A percentile compares a stretch with the other conserved stretches of the same genome.
Evolutionary conservation across 1,284 basidiomycete genomes (phyloP).

Genomic region (Anthracocystis panici-leucophaei): DNA sequence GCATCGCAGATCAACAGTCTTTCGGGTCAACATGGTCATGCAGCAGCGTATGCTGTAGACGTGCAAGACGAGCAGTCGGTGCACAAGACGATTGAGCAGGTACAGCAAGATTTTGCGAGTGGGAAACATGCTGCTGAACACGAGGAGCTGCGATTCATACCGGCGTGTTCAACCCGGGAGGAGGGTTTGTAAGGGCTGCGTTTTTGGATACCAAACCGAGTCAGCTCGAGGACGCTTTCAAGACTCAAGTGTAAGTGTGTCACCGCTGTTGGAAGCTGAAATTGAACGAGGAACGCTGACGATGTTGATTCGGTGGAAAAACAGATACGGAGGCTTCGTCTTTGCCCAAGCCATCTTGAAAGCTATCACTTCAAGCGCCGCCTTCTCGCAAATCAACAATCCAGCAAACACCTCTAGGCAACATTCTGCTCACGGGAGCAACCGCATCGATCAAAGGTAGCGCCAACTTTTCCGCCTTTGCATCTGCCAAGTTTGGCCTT

Average conservation of each 20-base stretch:
- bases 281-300: background rate
- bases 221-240: slow-evolving; percentile 44
- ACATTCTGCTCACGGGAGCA: slow-evolving; percentile 46
- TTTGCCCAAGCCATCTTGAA: slow-evolving; percentile 44
- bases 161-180: slow-evolving; percentile 48
- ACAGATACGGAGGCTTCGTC: slow-evolving; percentile 38
- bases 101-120: slow-evolving; percentile 31
- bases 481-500: slow-evolving; percentile 49
- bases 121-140: slow-evolving; percentile 34
- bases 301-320: background rate
- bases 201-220: slow-evolving; percentile 48
- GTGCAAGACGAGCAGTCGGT: slow-evolving; percentile 39
- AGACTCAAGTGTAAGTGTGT: slow-evolving; percentile 40
- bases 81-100: slow-evolving; percentile 19
- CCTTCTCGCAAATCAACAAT: slow-evolving; percentile 10
- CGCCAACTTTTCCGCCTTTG: slow-evolving; percentile 47
- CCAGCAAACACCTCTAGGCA: slow-evolving; percentile 22
- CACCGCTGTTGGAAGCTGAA: background rate
- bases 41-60: slow-evolving; percentile 40
- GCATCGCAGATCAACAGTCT: slow-evolving; percentile 37
- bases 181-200: slow-evolving; percentile 32
- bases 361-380: slow-evolving; percentile 35
- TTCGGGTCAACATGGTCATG: slow-evolving; percentile 18
- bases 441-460: slow-evolving; percentile 54
- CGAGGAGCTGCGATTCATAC: slow-evolving; percentile 39